phyloP scores from a whole-genome alignment of 805 yeast species.

The Starmerella apis region DNA sequence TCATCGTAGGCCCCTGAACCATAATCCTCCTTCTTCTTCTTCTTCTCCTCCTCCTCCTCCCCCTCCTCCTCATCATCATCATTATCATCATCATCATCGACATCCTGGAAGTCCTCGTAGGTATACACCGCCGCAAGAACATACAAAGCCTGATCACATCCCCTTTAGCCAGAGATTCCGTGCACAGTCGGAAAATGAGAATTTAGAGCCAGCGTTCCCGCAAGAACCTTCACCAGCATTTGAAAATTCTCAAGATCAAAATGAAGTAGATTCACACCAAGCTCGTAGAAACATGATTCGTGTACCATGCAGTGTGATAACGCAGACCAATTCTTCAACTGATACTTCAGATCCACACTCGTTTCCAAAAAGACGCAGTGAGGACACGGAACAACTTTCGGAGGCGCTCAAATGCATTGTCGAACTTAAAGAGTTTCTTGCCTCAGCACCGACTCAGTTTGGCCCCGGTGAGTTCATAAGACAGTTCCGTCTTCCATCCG shows the following conservation, averaged over 20 bases:
- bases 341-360: neutral
- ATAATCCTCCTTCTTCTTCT: no score
- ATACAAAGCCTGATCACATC: neutral
- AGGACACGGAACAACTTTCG: neutral
- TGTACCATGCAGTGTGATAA: neutral
- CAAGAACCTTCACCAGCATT: neutral
- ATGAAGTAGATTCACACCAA: neutral
- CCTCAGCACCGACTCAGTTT: conserved; percentile 94
- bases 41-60: no score
- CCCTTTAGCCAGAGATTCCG: neutral
- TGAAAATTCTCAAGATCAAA: neutral
- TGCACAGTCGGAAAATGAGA: neutral
- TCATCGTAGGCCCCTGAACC: no score
- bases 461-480: conserved; percentile 78
- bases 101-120: neutral
- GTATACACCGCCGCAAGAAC: neutral
- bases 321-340: neutral
- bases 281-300: neutral
- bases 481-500: conserved; percentile 71
- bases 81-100: neutral
- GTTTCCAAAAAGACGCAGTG: neutral
- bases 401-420: conserved; percentile 7
- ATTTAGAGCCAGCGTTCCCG: neutral
- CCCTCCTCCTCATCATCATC: neutral
- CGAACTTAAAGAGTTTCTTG: conserved; percentile 62